A percentile compares a stretch with the other conserved stretches of the same genome.
phyloP scores from a whole-genome alignment of 129 eudicot genomes.

The Smallanthus sonchifolius region DNA sequence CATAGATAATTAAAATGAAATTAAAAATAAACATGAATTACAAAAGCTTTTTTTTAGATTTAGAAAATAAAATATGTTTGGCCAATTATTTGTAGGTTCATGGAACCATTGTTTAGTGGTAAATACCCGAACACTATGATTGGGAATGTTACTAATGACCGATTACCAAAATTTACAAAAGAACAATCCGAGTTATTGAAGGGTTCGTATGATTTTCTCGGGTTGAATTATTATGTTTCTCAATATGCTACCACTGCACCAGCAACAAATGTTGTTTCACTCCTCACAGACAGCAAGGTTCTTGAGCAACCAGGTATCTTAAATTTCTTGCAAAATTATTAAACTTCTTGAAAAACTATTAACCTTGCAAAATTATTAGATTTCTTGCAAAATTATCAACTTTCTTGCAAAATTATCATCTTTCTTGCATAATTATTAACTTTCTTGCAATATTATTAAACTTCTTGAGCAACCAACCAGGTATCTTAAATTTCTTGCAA shows the following conservation, averaged over 20 bases:
- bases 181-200: conserved; percentile 17
- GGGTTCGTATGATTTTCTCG: conserved; percentile 38
- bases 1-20: not conserved
- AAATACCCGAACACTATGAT: conserved; percentile 28
- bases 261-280: not conserved
- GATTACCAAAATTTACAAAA: conserved; percentile 24
- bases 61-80: not conserved
- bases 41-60: not conserved
- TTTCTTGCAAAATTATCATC: too few relatives aligned
- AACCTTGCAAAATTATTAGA: too few relatives aligned
- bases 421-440: too few relatives aligned
- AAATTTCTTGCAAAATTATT: not conserved
- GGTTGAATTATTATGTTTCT: conserved; percentile 32
- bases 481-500: not conserved
- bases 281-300: conserved; percentile 11
- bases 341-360: too few relatives aligned
- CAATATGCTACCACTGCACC: conserved; percentile 24
- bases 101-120: conserved; percentile 30
- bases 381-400: too few relatives aligned
- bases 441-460: not conserved
- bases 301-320: conserved; percentile 19
- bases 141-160: conserved; percentile 1
- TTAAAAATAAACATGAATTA: not conserved
- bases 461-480: conserved; percentile 22
- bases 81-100: conserved; percentile 14